A percentile compares a stretch with the other conserved stretches of the same genome.
These are phyloP conservation scores for Lophiotrema nucula DNA, from an alignment of 495 filamentous ascomycete genomes.

Conservation along the genomic window DNA sequence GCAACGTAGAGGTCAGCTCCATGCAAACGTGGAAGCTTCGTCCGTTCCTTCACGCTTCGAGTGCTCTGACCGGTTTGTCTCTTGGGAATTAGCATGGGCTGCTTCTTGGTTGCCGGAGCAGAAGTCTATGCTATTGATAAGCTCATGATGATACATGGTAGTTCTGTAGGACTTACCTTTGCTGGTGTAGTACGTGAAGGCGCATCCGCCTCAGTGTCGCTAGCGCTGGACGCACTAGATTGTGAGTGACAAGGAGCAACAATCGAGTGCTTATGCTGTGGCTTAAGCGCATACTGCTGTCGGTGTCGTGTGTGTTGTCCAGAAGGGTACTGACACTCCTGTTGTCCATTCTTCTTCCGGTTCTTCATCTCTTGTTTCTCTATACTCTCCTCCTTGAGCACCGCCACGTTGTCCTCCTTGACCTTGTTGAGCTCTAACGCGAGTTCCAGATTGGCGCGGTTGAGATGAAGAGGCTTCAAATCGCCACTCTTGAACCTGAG, in stretches of 20 bases:
- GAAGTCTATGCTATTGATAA: neutral
- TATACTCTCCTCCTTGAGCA: conserved; percentile 22
- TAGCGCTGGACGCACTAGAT: neutral
- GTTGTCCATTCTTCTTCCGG: conserved; percentile 27
- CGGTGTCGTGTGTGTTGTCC: too few species aligned
- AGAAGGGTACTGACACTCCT: conserved; percentile 27
- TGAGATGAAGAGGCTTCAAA: conserved; percentile 52
- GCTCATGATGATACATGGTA: too few species aligned
- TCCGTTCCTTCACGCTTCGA: conserved; percentile 41
- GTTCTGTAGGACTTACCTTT: too few species aligned
- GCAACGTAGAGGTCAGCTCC: conserved; percentile 56
- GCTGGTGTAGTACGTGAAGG: too few species aligned
- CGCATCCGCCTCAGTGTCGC: too few species aligned
- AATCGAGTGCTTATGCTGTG: neutral
- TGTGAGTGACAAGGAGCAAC: neutral
- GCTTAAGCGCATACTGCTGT: conserved; percentile 34
- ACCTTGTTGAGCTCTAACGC: conserved; percentile 32
- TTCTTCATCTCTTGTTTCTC: conserved; percentile 42
- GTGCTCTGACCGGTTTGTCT: conserved; percentile 23
- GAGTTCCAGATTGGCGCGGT: conserved; percentile 38
- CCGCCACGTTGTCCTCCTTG: conserved; percentile 34
- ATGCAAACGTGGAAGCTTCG: conserved; percentile 47
- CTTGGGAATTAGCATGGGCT: conserved; percentile 35
- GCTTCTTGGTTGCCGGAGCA: conserved; percentile 10
- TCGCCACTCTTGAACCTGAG: conserved; percentile 46